Conservation (phyloP, 352 stramenopile genomes). For the Peronospora destructor region DNA sequence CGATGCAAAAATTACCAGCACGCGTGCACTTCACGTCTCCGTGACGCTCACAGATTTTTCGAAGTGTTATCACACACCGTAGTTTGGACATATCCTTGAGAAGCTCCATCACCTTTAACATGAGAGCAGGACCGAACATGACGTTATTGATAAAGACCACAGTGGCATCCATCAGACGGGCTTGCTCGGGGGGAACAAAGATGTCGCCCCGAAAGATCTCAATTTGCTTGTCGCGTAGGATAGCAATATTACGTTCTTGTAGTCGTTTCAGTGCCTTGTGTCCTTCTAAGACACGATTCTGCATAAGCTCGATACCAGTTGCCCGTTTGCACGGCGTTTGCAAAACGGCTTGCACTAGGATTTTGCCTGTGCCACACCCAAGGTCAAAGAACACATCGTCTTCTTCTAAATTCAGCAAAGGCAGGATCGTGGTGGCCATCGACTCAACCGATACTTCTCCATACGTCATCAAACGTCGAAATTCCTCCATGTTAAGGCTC, state of each 20-base stretch:
- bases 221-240: constrained; percentile 49
- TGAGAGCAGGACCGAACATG: constrained; percentile 68
- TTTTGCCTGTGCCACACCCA: constrained; percentile 74
- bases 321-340: constrained; percentile 58
- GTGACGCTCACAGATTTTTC: constrained; percentile 77
- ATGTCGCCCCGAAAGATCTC: constrained; percentile 72
- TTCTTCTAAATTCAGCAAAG: constrained; percentile 49
- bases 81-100: constrained; percentile 57
- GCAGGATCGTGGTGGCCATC: constrained; percentile 54
- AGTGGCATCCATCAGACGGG: constrained; percentile 60
- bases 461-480: constrained; percentile 72
- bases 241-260: constrained; percentile 25
- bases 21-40: constrained; percentile 52
- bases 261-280: constrained; percentile 48
- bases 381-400: constrained; percentile 82
- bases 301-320: constrained; percentile 81
- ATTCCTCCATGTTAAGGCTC: constrained; percentile 54
- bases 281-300: constrained; percentile 69
- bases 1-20: constrained; percentile 47
- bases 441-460: constrained; percentile 71
- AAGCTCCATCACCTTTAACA: constrained; percentile 64
- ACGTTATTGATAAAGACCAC: constrained; percentile 87
- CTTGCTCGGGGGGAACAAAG: constrained; percentile 43
- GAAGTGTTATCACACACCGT: constrained; percentile 60
- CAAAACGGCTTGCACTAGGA: constrained; percentile 65